Conservation (phyloP, 495 filamentous ascomycete species). For the Aspergillus wentii region DNA sequence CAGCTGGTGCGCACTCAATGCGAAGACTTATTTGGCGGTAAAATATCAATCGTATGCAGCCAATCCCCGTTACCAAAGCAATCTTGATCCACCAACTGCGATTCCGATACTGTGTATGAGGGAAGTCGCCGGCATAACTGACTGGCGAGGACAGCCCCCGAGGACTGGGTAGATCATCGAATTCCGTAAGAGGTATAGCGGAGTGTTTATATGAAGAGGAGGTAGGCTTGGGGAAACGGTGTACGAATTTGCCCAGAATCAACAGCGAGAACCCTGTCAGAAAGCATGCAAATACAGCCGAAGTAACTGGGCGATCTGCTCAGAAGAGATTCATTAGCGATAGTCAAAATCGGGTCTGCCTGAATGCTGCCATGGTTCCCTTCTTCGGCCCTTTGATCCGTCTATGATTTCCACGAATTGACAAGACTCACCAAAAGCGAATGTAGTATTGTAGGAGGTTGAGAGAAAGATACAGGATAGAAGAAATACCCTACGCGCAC, state of each 20-base stretch:
- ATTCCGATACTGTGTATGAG: constrained; percentile 1
- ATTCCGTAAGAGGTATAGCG: constrained; percentile 16
- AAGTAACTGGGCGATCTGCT: constrained; percentile 38
- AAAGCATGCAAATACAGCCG: constrained; percentile 32
- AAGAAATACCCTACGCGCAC: constrained; percentile 26
- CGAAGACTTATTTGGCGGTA: constrained; percentile 31
- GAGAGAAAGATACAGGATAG: constrained; percentile 29
- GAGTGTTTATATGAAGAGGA: constrained; percentile 15
- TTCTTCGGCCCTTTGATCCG: not conserved
- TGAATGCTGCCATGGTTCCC: not conserved
- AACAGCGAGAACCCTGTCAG: constrained; percentile 29
- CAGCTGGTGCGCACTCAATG: constrained; percentile 34
- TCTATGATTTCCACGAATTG: constrained; percentile 5
- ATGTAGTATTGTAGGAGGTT: constrained; percentile 33
- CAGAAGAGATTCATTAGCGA: constrained; percentile 1
- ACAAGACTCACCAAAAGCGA: constrained; percentile 33
- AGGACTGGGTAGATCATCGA: constrained; percentile 6
- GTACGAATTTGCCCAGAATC: constrained; percentile 24
- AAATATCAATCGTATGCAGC: constrained; percentile 33
- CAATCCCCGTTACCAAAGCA: constrained; percentile 19
- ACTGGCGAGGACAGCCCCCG: constrained; percentile 10
- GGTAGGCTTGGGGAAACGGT: constrained; percentile 7
- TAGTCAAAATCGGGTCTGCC: too few relatives aligned
- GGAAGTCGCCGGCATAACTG: constrained; percentile 4
- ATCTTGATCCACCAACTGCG: constrained; percentile 22